A percentile compares a stretch with the other conserved stretches of the same genome.
These are phyloP conservation scores for Talaromyces ruber DNA, from an alignment of 495 filamentous ascomycete species.

Conservation along the genomic window DNA sequence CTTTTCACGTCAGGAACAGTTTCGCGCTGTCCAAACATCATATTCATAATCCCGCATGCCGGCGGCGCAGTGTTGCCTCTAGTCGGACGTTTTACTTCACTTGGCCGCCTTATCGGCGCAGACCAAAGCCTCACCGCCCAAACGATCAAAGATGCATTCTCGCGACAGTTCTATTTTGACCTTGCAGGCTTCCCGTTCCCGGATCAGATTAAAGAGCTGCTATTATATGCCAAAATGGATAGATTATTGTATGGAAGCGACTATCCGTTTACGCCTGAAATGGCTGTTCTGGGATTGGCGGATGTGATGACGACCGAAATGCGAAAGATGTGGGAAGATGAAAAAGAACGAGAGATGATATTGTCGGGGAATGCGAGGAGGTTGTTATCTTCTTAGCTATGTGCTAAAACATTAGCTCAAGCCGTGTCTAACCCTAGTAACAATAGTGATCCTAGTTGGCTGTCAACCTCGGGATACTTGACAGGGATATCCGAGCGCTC, in stretches of 20 bases:
- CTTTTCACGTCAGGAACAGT: constrained; percentile 41
- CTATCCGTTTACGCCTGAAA: constrained; percentile 22
- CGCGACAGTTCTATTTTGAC: constrained; percentile 38
- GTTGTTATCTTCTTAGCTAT: background rate
- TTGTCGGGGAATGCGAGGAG: constrained; percentile 2
- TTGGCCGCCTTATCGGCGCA: constrained; percentile 12
- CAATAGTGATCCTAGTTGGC: too few species aligned
- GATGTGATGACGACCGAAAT: background rate
- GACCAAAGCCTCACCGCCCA: constrained; percentile 9
- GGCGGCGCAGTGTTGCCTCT: constrained; percentile 39
- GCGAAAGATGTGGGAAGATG: background rate
- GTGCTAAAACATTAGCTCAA: too few species aligned
- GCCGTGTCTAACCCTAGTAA: too few species aligned
- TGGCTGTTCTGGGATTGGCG: background rate
- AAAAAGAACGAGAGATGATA: background rate
- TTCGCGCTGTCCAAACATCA: constrained; percentile 30
- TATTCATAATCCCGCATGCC: constrained; percentile 38
- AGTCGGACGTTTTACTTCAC: constrained; percentile 29
- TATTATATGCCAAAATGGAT: constrained; percentile 16
- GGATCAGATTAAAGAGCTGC: constrained; percentile 27
- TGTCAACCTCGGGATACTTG: background rate
- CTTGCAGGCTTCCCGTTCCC: constrained; percentile 43
- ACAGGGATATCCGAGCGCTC: background rate
- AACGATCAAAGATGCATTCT: constrained; percentile 18
- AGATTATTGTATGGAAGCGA: constrained; percentile 42